Evolutionary conservation across 2,329 filamentous ascomycete genomes (phyloP).

Genomic region (Talaromyces atroroseus): DNA sequence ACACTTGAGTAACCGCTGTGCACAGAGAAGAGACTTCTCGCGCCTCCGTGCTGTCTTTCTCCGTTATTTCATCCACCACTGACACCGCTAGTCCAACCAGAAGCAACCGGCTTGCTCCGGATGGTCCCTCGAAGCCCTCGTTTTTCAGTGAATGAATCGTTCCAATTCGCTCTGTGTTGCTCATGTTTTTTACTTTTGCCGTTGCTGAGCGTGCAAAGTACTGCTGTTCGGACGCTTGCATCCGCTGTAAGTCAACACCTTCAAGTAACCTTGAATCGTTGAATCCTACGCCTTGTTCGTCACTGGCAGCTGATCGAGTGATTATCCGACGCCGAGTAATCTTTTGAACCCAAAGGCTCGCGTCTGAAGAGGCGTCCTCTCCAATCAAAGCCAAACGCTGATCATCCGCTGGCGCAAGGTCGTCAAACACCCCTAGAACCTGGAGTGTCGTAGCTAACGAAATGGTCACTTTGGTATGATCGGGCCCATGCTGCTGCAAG

Average conservation of each 20-base stretch:
- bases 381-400: constrained; percentile 32
- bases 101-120: constrained; percentile 29
- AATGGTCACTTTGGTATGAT: constrained; percentile 23
- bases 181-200: constrained; percentile 30
- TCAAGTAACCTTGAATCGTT: constrained; percentile 30
- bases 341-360: constrained; percentile 12
- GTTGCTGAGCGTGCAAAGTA: constrained; percentile 32
- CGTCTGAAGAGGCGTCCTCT: constrained; percentile 27
- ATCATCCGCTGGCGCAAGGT: constrained; percentile 26
- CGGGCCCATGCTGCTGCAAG: constrained; percentile 27
- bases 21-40: constrained; percentile 33
- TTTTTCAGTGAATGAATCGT: constrained; percentile 28
- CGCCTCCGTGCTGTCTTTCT: constrained; percentile 33
- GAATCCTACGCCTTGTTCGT: constrained; percentile 23
- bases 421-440: constrained; percentile 36
- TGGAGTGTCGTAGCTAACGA: constrained; percentile 34
- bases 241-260: constrained; percentile 30
- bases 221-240: constrained; percentile 35
- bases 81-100: constrained; percentile 33
- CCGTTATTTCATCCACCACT: constrained; percentile 29
- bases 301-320: constrained; percentile 25
- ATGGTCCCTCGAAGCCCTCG: constrained; percentile 25
- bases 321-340: constrained; percentile 29
- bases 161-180: constrained; percentile 24
- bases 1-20: constrained; percentile 27